phyloP scores from a whole-genome alignment of 768 basidiomycete species.

The Pholiota molesta region DNA sequence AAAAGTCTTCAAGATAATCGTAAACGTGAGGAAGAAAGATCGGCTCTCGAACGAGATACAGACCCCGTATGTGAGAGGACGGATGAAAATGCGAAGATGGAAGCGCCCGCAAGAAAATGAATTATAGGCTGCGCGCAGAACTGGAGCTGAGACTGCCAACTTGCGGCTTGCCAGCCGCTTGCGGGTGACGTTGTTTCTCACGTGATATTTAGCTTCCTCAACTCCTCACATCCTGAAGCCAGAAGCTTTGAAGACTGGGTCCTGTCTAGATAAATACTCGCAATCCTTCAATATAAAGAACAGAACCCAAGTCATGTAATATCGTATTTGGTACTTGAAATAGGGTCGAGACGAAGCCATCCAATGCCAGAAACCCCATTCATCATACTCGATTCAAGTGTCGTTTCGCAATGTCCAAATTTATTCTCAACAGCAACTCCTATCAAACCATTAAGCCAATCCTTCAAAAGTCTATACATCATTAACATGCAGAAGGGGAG shows the following conservation, averaged over 20 bases:
- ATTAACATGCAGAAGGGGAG: not conserved
- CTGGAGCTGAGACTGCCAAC: not conserved
- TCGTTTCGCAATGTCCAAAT: no score
- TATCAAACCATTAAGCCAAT: no score
- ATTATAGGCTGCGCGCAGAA: not conserved
- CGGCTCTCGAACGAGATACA: not conserved
- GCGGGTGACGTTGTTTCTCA: not conserved
- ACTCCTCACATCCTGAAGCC: no score
- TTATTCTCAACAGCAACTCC: not conserved
- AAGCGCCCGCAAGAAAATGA: conserved; percentile 2
- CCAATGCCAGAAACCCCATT: no score
- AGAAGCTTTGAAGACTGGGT: no score
- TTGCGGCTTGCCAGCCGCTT: not conserved
- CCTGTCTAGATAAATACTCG: no score
- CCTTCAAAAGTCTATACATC: not conserved
- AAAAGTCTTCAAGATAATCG: conserved; percentile 9
- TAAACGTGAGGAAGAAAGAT: not conserved
- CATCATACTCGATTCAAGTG: no score
- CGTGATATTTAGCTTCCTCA: not conserved
- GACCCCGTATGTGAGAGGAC: not conserved
- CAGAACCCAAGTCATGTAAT: not conserved
- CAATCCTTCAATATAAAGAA: not conserved
- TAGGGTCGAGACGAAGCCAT: no score
- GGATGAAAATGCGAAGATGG: not conserved
- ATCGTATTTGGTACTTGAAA: no score